Evolutionary conservation across 768 basidiomycete species (phyloP).

Genomic region (Phylloporus arenicola): DNA sequence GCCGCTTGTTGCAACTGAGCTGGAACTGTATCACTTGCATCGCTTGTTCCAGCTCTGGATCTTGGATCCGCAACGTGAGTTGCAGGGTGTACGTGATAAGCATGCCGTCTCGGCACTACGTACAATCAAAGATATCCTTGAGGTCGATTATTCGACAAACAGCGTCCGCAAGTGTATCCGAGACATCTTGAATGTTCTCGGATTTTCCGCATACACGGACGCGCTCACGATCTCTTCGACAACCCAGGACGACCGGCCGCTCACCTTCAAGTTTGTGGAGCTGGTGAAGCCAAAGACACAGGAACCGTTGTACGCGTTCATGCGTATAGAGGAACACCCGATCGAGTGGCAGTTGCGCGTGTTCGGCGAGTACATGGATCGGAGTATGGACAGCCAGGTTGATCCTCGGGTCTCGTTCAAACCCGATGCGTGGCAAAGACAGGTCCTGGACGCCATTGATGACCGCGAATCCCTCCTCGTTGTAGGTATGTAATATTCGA

Average conservation of each 20-base stretch:
- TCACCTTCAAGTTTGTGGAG: slow-evolving; percentile 52
- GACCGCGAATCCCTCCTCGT: slow-evolving; percentile 54
- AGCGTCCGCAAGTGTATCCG: slow-evolving; percentile 34
- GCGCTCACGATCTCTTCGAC: slow-evolving; percentile 12
- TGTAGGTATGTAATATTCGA: slow-evolving; percentile 40
- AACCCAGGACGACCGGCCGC: slow-evolving; percentile 21
- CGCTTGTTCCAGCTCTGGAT: slow-evolving; percentile 51
- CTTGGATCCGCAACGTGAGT: slow-evolving; percentile 36
- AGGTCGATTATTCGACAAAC: slow-evolving; percentile 27
- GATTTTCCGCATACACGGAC: slow-evolving; percentile 39
- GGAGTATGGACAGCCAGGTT: slow-evolving; percentile 57
- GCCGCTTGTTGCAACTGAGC: slow-evolving; percentile 44
- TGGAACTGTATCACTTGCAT: slow-evolving; percentile 49
- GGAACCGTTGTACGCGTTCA: slow-evolving; percentile 41
- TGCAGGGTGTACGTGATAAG: slow-evolving; percentile 37
- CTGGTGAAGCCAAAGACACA: slow-evolving; percentile 44
- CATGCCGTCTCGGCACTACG: slow-evolving; percentile 45
- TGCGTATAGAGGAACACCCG: slow-evolving; percentile 53
- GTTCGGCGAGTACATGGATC: slow-evolving; percentile 69
- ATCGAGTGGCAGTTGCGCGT: slow-evolving; percentile 62
- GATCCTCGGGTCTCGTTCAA: slow-evolving; percentile 58
- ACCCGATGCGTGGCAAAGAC: slow-evolving; percentile 68
- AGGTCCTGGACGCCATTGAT: slow-evolving; percentile 63
- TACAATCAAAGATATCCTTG: slow-evolving; percentile 41
- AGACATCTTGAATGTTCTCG: slow-evolving; percentile 40